Evolutionary conservation across 495 filamentous ascomycete species (phyloP).

Genomic region (Talaromyces trachyspermus): DNA sequence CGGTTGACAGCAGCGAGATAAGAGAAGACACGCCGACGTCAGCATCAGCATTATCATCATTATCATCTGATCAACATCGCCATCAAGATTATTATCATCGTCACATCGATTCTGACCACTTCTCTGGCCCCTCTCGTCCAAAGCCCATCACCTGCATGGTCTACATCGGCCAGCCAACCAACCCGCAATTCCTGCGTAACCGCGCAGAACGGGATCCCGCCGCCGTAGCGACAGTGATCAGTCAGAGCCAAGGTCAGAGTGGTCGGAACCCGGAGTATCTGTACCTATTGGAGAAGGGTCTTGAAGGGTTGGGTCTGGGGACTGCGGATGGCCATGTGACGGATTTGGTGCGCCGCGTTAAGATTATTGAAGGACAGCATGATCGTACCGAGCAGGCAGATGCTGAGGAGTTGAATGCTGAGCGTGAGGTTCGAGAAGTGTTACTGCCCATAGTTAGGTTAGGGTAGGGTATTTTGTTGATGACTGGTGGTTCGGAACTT

Average conservation of each 20-base stretch:
- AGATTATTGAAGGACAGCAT: constrained; percentile 25
- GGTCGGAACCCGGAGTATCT: constrained; percentile 91
- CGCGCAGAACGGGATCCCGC: constrained; percentile 68
- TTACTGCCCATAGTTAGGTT: constrained; percentile 9
- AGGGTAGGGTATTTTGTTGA: neutral
- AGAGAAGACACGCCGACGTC: no score
- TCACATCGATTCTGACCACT: no score
- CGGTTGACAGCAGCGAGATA: neutral
- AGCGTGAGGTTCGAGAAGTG: constrained; percentile 27
- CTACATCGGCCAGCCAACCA: constrained; percentile 91
- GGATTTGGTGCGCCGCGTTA: constrained; percentile 41
- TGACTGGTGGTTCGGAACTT: no score
- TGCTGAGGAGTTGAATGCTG: constrained; percentile 29
- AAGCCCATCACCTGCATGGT: constrained; percentile 56
- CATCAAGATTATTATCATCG: no score
- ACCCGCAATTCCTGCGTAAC: constrained; percentile 76
- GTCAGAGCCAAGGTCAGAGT: constrained; percentile 68
- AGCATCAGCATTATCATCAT: no score
- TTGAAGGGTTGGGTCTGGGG: constrained; percentile 66
- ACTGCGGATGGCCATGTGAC: constrained; percentile 79
- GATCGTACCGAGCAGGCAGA: constrained; percentile 16
- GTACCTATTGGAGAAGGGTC: constrained; percentile 67
- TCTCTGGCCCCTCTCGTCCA: neutral
- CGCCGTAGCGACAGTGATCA: constrained; percentile 77
- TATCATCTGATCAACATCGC: no score